A percentile compares a stretch with the other conserved stretches of the same genome.
Evolutionary conservation across 192 early-diverging fungal species (phyloP).

Genomic region (Backusella liffmaniae): DNA sequence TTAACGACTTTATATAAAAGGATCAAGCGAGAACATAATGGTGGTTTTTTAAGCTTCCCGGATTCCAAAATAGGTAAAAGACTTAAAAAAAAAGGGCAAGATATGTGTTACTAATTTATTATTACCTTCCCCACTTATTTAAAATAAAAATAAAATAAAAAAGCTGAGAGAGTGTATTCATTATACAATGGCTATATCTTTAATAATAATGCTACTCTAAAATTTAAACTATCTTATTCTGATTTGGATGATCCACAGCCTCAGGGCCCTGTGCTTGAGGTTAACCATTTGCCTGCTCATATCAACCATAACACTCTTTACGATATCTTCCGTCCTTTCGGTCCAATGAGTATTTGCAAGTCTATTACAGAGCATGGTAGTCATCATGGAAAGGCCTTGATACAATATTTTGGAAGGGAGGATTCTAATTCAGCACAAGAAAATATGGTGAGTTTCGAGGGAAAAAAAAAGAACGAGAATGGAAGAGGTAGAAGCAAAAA

Average conservation of each 20-base stretch:
- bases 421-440: slow-evolving; percentile 26
- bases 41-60: slow-evolving; percentile 16
- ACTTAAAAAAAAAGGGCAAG: neutral
- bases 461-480: neutral
- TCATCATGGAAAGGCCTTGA: slow-evolving; percentile 28
- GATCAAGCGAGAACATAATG: slow-evolving; percentile 10
- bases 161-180: slow-evolving; percentile 42
- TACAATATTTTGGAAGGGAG: slow-evolving; percentile 37
- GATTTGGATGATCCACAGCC: slow-evolving; percentile 19
- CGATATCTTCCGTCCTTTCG: slow-evolving; percentile 36
- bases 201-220: slow-evolving; percentile 16
- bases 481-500: neutral
- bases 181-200: slow-evolving; percentile 31
- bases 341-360: slow-evolving; percentile 37
- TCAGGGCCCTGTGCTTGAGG: slow-evolving; percentile 27
- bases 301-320: slow-evolving; percentile 28
- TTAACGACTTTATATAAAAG: neutral
- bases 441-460: slow-evolving; percentile 27
- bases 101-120: neutral
- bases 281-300: slow-evolving; percentile 24
- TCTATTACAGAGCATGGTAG: slow-evolving; percentile 20
- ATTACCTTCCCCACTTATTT: neutral
- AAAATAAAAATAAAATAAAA: neutral
- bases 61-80: slow-evolving; percentile 18
- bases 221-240: slow-evolving; percentile 23